Percentiles rank a stretch among this genome's conserved stretches.
These are phyloP conservation scores for Candida pseudoglaebosa DNA, from an alignment of 805 yeast genomes.

Conservation along the genomic window DNA sequence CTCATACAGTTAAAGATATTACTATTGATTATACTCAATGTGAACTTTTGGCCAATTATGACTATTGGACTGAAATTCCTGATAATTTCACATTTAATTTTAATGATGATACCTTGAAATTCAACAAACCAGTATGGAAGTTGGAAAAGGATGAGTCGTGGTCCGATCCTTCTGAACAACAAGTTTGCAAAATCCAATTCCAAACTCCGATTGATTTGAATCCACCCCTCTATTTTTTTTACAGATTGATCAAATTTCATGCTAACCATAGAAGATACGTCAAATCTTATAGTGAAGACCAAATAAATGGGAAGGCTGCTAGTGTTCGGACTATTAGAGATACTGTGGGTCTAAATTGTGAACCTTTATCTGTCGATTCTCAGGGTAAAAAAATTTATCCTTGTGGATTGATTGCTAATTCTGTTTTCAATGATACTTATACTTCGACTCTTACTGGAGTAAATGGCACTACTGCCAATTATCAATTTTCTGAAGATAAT, in stretches of 20 bases:
- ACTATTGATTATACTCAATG: constrained; percentile 41
- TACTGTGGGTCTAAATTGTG: constrained; percentile 43
- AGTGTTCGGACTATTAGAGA: constrained; percentile 29
- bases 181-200: constrained; percentile 43
- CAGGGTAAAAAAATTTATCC: constrained; percentile 62
- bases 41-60: constrained; percentile 28
- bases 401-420: constrained; percentile 81
- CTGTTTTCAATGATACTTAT: constrained; percentile 73
- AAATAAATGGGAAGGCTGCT: constrained; percentile 38
- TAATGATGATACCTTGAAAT: constrained; percentile 14
- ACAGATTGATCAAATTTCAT: constrained; percentile 37
- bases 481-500: constrained; percentile 33
- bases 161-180: constrained; percentile 44
- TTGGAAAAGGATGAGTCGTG: constrained; percentile 39
- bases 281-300: constrained; percentile 42
- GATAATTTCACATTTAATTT: constrained; percentile 40
- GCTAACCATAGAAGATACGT: constrained; percentile 44
- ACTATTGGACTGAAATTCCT: constrained; percentile 32
- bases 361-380: constrained; percentile 33
- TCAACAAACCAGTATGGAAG: constrained; percentile 31
- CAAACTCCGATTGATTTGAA: constrained; percentile 28
- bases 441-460: constrained; percentile 28
- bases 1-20: constrained; percentile 34
- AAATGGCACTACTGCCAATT: constrained; percentile 32
- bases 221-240: constrained; percentile 41